Conservation (phyloP, 2,329 filamentous ascomycete genomes). For the Pleochaeta shiraiana region DNA sequence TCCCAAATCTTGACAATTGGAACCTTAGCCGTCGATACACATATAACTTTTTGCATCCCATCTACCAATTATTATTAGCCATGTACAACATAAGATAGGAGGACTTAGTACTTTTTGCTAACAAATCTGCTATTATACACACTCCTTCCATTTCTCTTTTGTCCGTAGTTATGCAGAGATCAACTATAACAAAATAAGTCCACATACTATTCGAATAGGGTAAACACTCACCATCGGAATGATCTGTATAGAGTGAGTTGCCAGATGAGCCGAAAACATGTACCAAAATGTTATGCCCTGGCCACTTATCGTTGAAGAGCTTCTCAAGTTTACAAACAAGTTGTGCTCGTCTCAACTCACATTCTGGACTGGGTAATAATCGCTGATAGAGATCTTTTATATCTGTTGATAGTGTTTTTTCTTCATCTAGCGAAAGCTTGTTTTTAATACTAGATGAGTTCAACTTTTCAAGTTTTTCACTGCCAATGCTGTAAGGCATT, state of each 20-base stretch:
- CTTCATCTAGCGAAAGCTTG: slow-evolving; percentile 48
- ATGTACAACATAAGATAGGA: too few species aligned
- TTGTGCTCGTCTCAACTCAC: slow-evolving; percentile 50
- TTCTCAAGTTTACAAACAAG: slow-evolving; percentile 76
- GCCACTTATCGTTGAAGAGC: slow-evolving; percentile 80
- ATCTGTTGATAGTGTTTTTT: slow-evolving; percentile 53
- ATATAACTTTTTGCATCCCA: slow-evolving; percentile 93
- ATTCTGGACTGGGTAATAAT: slow-evolving; percentile 62
- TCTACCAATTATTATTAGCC: slow-evolving; percentile 37
- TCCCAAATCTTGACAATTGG: slow-evolving; percentile 99
- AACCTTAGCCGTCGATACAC: slow-evolving; percentile 85
- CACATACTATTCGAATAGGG: background rate
- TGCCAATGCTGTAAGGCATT: slow-evolving; percentile 83
- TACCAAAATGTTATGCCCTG: slow-evolving; percentile 70
- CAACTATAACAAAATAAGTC: slow-evolving; percentile 34
- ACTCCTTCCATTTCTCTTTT: slow-evolving; percentile 77
- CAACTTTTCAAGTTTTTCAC: slow-evolving; percentile 50
- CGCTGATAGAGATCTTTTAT: slow-evolving; percentile 70
- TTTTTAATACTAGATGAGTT: slow-evolving; percentile 52
- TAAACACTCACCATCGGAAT: slow-evolving; percentile 65
- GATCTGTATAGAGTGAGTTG: slow-evolving; percentile 81
- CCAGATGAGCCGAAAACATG: slow-evolving; percentile 97
- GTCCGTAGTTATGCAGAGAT: slow-evolving; percentile 89
- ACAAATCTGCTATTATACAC: slow-evolving; percentile 69
- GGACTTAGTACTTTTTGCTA: slow-evolving; percentile 77